phyloP scores from a whole-genome alignment of 352 stramenopile species.

The Phytopythium ostracodes region DNA sequence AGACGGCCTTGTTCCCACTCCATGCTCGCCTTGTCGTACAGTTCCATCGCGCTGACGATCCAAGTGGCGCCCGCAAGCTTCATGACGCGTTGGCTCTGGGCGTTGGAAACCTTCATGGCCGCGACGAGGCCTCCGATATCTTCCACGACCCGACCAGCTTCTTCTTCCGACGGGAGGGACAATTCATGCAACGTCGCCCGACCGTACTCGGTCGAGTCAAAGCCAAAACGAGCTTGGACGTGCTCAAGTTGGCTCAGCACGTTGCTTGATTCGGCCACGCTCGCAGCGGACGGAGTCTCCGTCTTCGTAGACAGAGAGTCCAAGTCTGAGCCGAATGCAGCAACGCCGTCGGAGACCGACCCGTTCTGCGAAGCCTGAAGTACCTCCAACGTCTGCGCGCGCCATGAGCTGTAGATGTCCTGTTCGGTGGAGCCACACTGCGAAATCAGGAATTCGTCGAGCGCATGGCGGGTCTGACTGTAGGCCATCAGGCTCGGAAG shows the following conservation, averaged over 20 bases:
- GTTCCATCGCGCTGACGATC: constrained; percentile 27
- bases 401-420: constrained; percentile 50
- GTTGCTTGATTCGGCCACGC: background rate
- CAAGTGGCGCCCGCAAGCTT: constrained; percentile 45
- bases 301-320: no score
- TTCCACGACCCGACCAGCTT: background rate
- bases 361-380: background rate
- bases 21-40: background rate
- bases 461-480: constrained; percentile 23
- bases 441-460: constrained; percentile 32
- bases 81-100: constrained; percentile 45
- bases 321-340: background rate
- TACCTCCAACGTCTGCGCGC: constrained; percentile 4
- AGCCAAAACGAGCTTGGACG: background rate
- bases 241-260: background rate
- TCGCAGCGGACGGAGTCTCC: background rate
- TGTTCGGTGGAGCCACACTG: constrained; percentile 17
- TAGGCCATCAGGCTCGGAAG: constrained; percentile 39
- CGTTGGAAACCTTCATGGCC: constrained; percentile 55
- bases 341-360: background rate
- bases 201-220: background rate
- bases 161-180: background rate
- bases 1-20: background rate
- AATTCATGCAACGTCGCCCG: background rate
- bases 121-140: constrained; percentile 14